A percentile compares a stretch with the other conserved stretches of the same genome.
phyloP scores from a whole-genome alignment of 2,329 filamentous ascomycete genomes.

The Epichloe bromicola region DNA sequence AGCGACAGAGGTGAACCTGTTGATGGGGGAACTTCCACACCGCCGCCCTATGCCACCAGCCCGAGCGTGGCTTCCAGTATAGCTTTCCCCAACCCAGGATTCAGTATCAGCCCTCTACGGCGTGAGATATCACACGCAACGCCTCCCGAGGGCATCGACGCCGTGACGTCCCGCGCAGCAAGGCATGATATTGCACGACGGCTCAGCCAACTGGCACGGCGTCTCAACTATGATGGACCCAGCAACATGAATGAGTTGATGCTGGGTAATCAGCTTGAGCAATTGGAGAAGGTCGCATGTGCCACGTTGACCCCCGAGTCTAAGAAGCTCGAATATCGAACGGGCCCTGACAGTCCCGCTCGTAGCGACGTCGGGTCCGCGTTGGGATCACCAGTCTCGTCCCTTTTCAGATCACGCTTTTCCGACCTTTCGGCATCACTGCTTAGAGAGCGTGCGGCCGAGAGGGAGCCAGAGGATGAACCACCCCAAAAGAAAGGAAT shows the following conservation, averaged over 20 bases:
- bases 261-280: conserved; percentile 24
- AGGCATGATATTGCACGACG: conserved; percentile 32
- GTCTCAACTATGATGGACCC: conserved; percentile 21
- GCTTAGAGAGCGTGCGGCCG: conserved; percentile 16
- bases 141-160: conserved; percentile 3
- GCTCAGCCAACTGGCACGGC: conserved; percentile 25
- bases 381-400: conserved; percentile 22
- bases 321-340: conserved; percentile 8
- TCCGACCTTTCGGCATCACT: conserved; percentile 26
- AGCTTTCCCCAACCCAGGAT: conserved; percentile 16
- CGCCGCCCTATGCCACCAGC: conserved; percentile 19
- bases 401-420: conserved; percentile 25
- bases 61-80: conserved; percentile 22
- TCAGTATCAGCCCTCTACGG: conserved; percentile 17
- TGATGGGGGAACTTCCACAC: conserved; percentile 9
- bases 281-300: conserved; percentile 21
- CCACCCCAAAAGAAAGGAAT: conserved; percentile 18
- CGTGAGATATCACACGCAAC: conserved; percentile 13
- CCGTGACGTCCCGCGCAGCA: conserved; percentile 14
- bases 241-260: conserved; percentile 22
- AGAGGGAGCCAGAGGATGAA: conserved; percentile 15
- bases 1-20: conserved; percentile 4
- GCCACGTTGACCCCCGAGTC: conserved; percentile 8
- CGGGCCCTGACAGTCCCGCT: conserved; percentile 15
- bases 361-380: conserved; percentile 16